A percentile compares a stretch with the other conserved stretches of the same genome.
Conservation (phyloP, 2,329 filamentous ascomycete genomes). For the Botryotinia calthae region DNA sequence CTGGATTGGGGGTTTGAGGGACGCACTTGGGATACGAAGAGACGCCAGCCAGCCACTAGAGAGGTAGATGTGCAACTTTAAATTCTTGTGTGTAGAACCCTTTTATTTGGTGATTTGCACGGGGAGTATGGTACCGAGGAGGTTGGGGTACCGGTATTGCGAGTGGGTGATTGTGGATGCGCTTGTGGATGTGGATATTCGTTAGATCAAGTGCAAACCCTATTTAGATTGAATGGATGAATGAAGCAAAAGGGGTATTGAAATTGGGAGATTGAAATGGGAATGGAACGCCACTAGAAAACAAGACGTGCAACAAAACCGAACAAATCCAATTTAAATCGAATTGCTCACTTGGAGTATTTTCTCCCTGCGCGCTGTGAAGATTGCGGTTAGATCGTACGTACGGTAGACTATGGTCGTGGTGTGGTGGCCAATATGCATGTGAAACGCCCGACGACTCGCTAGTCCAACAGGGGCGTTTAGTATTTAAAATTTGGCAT, state of each 20-base stretch:
- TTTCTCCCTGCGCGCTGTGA: neutral
- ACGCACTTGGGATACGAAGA: neutral
- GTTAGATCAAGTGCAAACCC: neutral
- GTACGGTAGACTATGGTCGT: neutral
- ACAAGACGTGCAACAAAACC: neutral
- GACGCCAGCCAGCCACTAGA: neutral
- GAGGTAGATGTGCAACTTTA: neutral
- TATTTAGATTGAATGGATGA: neutral
- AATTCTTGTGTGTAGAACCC: neutral
- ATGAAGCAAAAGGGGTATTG: neutral
- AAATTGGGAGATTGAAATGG: neutral
- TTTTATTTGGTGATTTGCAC: neutral
- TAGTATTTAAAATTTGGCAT: neutral
- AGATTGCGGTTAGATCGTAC: neutral
- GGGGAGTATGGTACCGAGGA: neutral
- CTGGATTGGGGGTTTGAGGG: neutral
- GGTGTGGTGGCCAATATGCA: neutral
- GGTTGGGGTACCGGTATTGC: neutral
- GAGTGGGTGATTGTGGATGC: neutral
- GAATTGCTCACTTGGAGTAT: neutral
- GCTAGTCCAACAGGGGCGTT: neutral
- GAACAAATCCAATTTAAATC: neutral
- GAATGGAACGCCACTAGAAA: neutral
- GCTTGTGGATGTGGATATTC: neutral
- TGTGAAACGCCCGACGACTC: neutral